phyloP scores from a whole-genome alignment of 2,329 filamentous ascomycete species.

The Nemania abortiva region DNA sequence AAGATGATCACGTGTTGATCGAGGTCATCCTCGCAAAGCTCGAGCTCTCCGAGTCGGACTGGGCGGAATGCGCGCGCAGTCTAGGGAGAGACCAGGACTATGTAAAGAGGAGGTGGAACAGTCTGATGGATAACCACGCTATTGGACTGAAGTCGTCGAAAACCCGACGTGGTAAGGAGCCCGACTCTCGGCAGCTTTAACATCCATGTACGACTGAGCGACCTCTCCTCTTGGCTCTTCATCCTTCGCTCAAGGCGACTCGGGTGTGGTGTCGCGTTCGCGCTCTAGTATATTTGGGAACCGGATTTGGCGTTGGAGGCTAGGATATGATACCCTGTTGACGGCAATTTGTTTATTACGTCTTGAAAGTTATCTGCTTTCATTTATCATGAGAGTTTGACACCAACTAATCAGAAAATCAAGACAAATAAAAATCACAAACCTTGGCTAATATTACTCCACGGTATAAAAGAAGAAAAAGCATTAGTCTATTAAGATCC shows the following conservation, averaged over 20 bases:
- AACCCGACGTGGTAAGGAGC: neutral
- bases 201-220: neutral
- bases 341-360: neutral
- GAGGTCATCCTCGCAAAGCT: neutral
- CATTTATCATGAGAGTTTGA: neutral
- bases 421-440: neutral
- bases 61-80: neutral
- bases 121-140: neutral
- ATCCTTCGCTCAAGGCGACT: too few species aligned
- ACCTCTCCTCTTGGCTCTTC: too few species aligned
- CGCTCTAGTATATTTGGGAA: too few species aligned
- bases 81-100: neutral
- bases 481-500: too few species aligned
- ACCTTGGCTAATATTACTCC: too few species aligned
- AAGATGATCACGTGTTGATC: neutral
- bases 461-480: too few species aligned
- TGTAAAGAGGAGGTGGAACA: neutral
- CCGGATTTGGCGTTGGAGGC: too few species aligned
- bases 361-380: neutral
- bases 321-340: neutral
- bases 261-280: too few species aligned
- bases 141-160: neutral
- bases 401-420: neutral
- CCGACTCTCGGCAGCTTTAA: neutral
- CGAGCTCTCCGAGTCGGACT: neutral